phyloP scores from a whole-genome alignment of 805 yeast species.

The Candida namnaoensis region DNA sequence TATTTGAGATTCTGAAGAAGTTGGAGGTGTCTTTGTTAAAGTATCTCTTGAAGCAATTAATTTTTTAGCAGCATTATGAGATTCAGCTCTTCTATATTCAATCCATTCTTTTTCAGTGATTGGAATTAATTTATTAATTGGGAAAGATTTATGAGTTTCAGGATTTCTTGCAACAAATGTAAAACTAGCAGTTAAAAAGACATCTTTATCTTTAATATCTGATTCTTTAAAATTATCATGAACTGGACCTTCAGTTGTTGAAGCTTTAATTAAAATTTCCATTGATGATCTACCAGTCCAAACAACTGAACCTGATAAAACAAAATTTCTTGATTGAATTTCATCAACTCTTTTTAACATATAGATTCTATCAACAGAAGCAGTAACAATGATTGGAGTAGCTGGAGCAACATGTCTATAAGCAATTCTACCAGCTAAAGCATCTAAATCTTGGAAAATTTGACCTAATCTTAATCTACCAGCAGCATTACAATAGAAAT shows the following conservation, averaged over 20 bases:
- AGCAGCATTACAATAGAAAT: constrained; percentile 79
- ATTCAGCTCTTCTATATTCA: constrained; percentile 82
- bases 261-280: constrained; percentile 91
- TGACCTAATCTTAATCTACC: constrained; percentile 93
- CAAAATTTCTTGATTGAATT: constrained; percentile 63
- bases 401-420: constrained; percentile 93
- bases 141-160: constrained; percentile 80
- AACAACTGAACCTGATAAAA: constrained; percentile 84
- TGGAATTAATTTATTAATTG: constrained; percentile 76
- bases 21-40: constrained; percentile 59
- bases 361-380: constrained; percentile 86
- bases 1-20: constrained; percentile 63
- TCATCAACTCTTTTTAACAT: constrained; percentile 81
- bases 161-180: constrained; percentile 96
- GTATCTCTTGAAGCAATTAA: constrained; percentile 59
- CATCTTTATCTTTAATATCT: constrained; percentile 53
- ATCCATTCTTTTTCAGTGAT: constrained; percentile 68
- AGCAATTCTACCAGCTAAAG: constrained; percentile 90
- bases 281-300: constrained; percentile 94
- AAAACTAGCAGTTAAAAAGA: constrained; percentile 82
- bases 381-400: constrained; percentile 92
- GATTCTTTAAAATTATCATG: constrained; percentile 48
- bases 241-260: constrained; percentile 52
- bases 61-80: constrained; percentile 82
- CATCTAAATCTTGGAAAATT: constrained; percentile 88